Evolutionary conservation across 768 basidiomycete species (phyloP).

Genomic region (Collybiopsis luxurians): DNA sequence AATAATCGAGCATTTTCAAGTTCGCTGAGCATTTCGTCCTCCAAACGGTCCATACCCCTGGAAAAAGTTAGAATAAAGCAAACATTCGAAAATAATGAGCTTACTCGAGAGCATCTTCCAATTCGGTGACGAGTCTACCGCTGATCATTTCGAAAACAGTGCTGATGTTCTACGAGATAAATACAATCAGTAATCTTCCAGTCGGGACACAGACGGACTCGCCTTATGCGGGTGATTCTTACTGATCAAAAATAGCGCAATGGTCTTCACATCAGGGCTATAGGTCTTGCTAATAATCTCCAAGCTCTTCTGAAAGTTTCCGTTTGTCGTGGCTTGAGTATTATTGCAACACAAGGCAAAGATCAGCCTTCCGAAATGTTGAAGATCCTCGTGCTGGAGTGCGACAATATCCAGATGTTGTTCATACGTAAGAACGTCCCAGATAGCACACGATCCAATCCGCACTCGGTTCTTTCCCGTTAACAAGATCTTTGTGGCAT

Average conservation of each 20-base stretch:
- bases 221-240: slow-evolving; percentile 71
- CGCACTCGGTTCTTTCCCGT: slow-evolving; percentile 89
- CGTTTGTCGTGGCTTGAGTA: slow-evolving; percentile 52
- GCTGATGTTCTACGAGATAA: slow-evolving; percentile 56
- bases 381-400: slow-evolving; percentile 86
- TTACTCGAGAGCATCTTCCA: slow-evolving; percentile 81
- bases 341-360: slow-evolving; percentile 77
- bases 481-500: slow-evolving; percentile 82
- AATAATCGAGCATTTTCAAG: slow-evolving; percentile 93
- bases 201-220: slow-evolving; percentile 4
- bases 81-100: slow-evolving; percentile 15
- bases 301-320: slow-evolving; percentile 67
- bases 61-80: not conserved
- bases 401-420: slow-evolving; percentile 54
- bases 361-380: slow-evolving; percentile 82
- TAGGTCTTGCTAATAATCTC: slow-evolving; percentile 75
- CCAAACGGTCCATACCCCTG: slow-evolving; percentile 80
- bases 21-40: slow-evolving; percentile 82
- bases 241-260: slow-evolving; percentile 72
- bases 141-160: slow-evolving; percentile 82
- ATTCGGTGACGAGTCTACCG: slow-evolving; percentile 67
- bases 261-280: slow-evolving; percentile 77
- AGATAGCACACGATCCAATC: slow-evolving; percentile 82
- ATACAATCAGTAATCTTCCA: not conserved
- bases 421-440: slow-evolving; percentile 83